Conservation (phyloP, 2,329 filamentous ascomycete genomes). For the Ascochyta fabae region DNA sequence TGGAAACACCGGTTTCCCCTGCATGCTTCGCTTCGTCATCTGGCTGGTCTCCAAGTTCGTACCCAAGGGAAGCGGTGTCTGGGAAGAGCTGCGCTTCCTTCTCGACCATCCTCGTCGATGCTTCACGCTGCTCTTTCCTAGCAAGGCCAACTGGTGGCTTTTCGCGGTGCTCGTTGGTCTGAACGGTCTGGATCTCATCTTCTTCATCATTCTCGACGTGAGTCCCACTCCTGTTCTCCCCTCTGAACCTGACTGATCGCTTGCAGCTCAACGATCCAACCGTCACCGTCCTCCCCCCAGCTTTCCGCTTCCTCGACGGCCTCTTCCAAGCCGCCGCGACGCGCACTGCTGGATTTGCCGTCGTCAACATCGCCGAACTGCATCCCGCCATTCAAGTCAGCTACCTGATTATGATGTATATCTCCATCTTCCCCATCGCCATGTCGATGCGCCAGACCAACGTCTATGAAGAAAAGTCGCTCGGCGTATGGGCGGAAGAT, state of each 20-base stretch:
- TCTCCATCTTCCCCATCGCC: constrained; percentile 94
- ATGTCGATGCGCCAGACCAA: constrained; percentile 94
- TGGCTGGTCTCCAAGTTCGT: constrained; percentile 77
- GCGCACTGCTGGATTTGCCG: constrained; percentile 87
- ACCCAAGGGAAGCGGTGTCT: constrained; percentile 71
- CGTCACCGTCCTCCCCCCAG: constrained; percentile 71
- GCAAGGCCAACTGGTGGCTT: constrained; percentile 92
- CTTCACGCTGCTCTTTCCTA: constrained; percentile 92
- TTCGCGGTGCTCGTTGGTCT: constrained; percentile 83
- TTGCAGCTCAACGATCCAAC: constrained; percentile 71
- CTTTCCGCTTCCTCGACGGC: constrained; percentile 81
- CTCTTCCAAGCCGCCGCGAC: constrained; percentile 91
- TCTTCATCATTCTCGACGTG: constrained; percentile 92
- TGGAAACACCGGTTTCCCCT: constrained; percentile 93
- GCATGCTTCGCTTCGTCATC: constrained; percentile 92
- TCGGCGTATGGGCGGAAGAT: constrained; percentile 72
- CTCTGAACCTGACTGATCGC: constrained; percentile 7
- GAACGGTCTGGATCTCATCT: constrained; percentile 84
- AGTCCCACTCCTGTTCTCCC: constrained; percentile 45
- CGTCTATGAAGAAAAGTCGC: constrained; percentile 90
- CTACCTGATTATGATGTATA: constrained; percentile 99
- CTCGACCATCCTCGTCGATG: constrained; percentile 94
- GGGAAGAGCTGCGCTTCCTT: constrained; percentile 89
- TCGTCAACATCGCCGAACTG: constrained; percentile 76
- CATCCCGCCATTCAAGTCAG: constrained; percentile 93